Evolutionary conservation across 129 eudicot species (phyloP).

Genomic region (Flaveria bidentis): DNA sequence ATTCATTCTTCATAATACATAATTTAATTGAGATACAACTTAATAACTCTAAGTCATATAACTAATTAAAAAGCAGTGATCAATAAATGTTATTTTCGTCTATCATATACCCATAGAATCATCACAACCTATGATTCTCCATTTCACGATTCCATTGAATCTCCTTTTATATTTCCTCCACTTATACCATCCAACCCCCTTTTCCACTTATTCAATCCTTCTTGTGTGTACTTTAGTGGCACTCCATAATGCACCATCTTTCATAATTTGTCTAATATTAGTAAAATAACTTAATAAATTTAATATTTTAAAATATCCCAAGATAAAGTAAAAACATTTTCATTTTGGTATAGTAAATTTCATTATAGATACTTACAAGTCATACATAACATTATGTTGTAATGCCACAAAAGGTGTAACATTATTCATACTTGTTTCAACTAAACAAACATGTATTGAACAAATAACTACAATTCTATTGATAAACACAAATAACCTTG

Average conservation of each 20-base stretch:
- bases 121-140: conserved; percentile 19
- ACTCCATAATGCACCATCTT: conserved; percentile 24
- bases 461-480: not conserved
- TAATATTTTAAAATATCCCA: not conserved
- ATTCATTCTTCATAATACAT: no score
- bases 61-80: not conserved
- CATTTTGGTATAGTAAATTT: not conserved
- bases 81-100: conserved; percentile 6
- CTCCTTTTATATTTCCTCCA: conserved; percentile 20
- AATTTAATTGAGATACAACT: no score
- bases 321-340: not conserved
- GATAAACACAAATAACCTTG: conserved; percentile 47
- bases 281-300: not conserved
- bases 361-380: conserved; percentile 4
- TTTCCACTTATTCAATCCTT: conserved; percentile 29
- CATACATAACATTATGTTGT: not conserved
- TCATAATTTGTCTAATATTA: not conserved
- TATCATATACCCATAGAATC: not conserved
- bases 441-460: not conserved
- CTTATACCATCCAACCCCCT: conserved; percentile 39
- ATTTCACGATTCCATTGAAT: conserved; percentile 28
- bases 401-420: no score
- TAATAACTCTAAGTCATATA: not conserved
- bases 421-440: not conserved
- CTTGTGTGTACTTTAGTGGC: conserved; percentile 16